phyloP scores from a whole-genome alignment of 1,284 basidiomycete species.

The Laetiporus sulphureus region DNA sequence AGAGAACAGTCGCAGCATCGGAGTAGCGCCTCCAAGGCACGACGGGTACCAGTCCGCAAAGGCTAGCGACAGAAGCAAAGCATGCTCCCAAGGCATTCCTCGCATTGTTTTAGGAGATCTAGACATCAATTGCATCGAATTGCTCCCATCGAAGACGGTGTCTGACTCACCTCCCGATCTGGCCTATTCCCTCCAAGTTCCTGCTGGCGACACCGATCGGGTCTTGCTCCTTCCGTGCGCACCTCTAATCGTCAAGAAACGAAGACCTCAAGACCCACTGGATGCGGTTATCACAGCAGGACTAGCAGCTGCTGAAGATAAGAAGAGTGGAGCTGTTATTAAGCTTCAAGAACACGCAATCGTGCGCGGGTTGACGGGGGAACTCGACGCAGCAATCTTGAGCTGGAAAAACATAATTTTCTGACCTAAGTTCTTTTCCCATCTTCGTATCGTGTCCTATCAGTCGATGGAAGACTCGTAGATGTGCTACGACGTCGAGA shows the following conservation, averaged over 20 bases:
- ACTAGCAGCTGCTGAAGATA: background rate
- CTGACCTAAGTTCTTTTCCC: background rate
- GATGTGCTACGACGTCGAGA: no score
- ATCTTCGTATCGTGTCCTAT: background rate
- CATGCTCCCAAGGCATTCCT: background rate
- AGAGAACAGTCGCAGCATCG: no score
- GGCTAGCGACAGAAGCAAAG: background rate
- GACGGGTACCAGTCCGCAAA: background rate
- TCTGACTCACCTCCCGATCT: no score
- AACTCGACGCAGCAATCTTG: constrained; percentile 3
- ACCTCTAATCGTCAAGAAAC: constrained; percentile 1
- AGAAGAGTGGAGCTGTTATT: background rate
- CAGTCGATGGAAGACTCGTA: no score
- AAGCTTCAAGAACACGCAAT: background rate
- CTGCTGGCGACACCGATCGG: no score
- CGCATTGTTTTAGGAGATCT: constrained; percentile 1
- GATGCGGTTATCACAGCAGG: constrained; percentile 2
- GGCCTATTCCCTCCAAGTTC: no score
- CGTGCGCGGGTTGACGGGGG: constrained; percentile 1
- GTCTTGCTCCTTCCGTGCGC: background rate
- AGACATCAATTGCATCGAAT: no score
- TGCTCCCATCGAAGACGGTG: no score
- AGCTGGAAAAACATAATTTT: background rate
- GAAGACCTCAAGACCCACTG: background rate
- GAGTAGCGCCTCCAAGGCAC: background rate